These are phyloP conservation scores for Capronia coronata DNA, from an alignment of 2,329 filamentous ascomycete species.

Conservation along the genomic window DNA sequence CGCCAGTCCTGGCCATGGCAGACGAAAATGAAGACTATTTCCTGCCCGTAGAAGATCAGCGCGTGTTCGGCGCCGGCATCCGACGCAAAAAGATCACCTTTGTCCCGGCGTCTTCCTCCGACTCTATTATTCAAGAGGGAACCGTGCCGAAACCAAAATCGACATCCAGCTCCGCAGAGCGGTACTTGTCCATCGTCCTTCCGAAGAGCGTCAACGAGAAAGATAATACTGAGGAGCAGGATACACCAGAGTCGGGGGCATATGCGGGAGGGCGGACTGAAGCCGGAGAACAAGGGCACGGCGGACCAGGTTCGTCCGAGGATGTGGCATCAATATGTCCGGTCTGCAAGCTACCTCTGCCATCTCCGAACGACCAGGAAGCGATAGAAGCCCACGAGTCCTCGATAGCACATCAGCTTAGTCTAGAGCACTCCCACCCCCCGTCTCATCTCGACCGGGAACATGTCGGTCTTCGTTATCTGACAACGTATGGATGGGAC, in stretches of 20 bases:
- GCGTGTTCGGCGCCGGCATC: slow-evolving; percentile 57
- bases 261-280: too few relatives aligned
- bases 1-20: not conserved
- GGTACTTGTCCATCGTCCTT: slow-evolving; percentile 45
- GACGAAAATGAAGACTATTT: slow-evolving; percentile 47
- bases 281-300: not conserved
- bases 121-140: slow-evolving; percentile 25
- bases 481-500: slow-evolving; percentile 55
- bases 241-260: not conserved
- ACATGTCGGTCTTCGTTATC: slow-evolving; percentile 49
- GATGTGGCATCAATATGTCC: slow-evolving; percentile 41
- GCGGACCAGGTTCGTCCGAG: not conserved
- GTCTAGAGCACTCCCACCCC: slow-evolving; percentile 50
- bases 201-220: slow-evolving; percentile 18
- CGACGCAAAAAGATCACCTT: slow-evolving; percentile 56
- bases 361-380: slow-evolving; percentile 7
- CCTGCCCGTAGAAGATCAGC: slow-evolving; percentile 52
- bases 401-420: slow-evolving; percentile 52
- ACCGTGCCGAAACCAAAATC: slow-evolving; percentile 16
- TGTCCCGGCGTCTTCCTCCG: slow-evolving; percentile 43
- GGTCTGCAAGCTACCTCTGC: slow-evolving; percentile 55
- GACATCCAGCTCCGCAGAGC: slow-evolving; percentile 35
- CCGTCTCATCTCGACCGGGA: slow-evolving; percentile 54
- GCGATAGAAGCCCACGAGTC: slow-evolving; percentile 40
- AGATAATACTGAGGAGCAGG: not conserved